Evolutionary conservation across 2,329 filamentous ascomycete genomes (phyloP), one percentile per base, ranked within the genome.

Genomic region (Sarocladium strictum): DNA sequence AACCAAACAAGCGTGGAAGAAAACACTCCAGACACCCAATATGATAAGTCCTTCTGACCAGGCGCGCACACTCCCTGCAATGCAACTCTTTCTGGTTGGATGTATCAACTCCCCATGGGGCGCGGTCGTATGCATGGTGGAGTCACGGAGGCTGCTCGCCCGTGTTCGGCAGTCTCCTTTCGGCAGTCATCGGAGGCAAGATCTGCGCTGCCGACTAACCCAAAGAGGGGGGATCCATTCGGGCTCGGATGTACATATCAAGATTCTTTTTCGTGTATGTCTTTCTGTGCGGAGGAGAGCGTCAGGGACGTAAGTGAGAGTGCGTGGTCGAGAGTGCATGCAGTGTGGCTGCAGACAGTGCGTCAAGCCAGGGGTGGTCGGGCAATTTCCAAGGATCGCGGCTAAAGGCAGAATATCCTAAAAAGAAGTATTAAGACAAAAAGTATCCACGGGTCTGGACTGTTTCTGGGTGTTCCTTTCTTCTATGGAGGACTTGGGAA

Each of bases 301-400:
- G 26, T 19, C n/a, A 35, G 24, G 24, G n/a, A 35, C 47, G 27
- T n/a, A 33, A 3, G 12, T 21, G n/a, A 12, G 11, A 51, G 47
- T 27, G 23, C 23, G 43, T 33, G 47, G 27, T 21, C 23, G 27
- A 51, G 47, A 27, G 29, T 29, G 17, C 17, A n/a, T 33, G n/a
- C 15, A 51, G 10, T 32, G 43, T 49, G 43, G 43, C 43, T 49
- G 43, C 23, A 32, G 43, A 27, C n/a, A 9, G 43, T 29, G 26
- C 26, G 24, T 49, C 23, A 23, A 15, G 3, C 14, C 23, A 51
- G 26, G 47, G 27, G 24, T 27, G 47, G 17, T 27, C 47, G 47
- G 47, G 47, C 47, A 51, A 51, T 51, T 51, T 51, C 26, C n/a
- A 43, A 24, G 47, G 47, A 23, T 51, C 47, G 29, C 47, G 47